Evolutionary conservation across 2,329 filamentous ascomycete genomes (phyloP).

Genomic region (Aspergillus tanneri): DNA sequence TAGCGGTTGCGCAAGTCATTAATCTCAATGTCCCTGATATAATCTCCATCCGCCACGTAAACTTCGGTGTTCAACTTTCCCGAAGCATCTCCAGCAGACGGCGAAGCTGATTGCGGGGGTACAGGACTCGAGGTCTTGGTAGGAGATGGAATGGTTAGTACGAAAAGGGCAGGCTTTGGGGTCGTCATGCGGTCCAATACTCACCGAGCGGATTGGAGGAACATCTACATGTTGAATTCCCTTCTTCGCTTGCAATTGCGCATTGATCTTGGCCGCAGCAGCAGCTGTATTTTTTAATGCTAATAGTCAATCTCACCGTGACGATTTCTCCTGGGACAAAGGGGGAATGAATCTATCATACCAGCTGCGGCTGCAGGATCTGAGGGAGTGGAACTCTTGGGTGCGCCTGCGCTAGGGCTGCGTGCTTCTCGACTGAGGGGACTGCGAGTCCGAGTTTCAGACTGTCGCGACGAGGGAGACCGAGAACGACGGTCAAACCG

Average conservation of each 20-base stretch:
- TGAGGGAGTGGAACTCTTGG: constrained; percentile 49
- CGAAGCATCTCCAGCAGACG: constrained; percentile 47
- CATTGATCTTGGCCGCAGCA: constrained; percentile 84
- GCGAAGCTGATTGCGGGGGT: constrained; percentile 56
- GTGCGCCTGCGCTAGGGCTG: constrained; percentile 47
- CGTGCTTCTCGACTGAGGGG: constrained; percentile 60
- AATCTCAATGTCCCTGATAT: constrained; percentile 98
- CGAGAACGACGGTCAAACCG: constrained; percentile 91
- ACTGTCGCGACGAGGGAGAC: constrained; percentile 68
- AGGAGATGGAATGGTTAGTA: not conserved
- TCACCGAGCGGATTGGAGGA: constrained; percentile 69
- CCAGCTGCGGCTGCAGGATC: constrained; percentile 78
- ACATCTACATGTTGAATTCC: constrained; percentile 88
- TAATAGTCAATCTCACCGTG: constrained; percentile 12
- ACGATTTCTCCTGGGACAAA: not conserved
- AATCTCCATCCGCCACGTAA: constrained; percentile 95
- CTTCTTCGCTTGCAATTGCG: constrained; percentile 79
- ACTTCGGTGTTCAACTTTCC: constrained; percentile 77
- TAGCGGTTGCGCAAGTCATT: constrained; percentile 97
- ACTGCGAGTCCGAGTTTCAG: constrained; percentile 77
- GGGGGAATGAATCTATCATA: constrained; percentile 41
- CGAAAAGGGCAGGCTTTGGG: constrained; percentile 13
- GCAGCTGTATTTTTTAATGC: constrained; percentile 59
- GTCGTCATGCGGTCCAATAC: constrained; percentile 16
- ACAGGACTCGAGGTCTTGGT: constrained; percentile 50